phyloP scores from a whole-genome alignment of 257 asterid genomes.

The Gynochthodes officinalis region DNA sequence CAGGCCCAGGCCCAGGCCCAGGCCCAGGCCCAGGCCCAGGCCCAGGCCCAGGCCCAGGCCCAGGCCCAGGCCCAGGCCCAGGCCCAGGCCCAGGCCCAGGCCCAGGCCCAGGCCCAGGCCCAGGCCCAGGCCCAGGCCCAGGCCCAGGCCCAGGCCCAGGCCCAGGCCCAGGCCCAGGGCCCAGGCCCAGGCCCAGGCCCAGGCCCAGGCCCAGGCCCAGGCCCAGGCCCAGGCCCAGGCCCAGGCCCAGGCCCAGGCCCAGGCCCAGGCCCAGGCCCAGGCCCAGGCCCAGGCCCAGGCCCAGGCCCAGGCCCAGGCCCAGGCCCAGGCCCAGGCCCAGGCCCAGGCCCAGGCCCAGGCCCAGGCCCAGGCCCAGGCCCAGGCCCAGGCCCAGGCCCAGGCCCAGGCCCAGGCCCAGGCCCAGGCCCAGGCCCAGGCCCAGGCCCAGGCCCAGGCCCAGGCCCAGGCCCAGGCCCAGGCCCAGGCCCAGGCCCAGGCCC shows the following conservation, averaged over 20 bases:
- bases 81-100: background rate
- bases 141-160: background rate
- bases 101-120: background rate
- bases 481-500: background rate
- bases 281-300: background rate
- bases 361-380: background rate
- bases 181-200: background rate
- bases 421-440: no score
- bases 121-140: background rate
- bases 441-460: background rate
- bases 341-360: background rate
- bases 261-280: background rate
- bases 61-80: background rate
- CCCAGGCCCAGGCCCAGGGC: background rate
- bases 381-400: no score
- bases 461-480: background rate
- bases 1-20: background rate
- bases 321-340: background rate
- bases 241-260: background rate
- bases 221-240: background rate
- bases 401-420: no score
- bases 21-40: background rate
- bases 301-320: background rate
- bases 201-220: background rate
- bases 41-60: background rate